Conservation (phyloP, 2,329 filamentous ascomycete genomes). For the Blumeriella jaapii region DNA sequence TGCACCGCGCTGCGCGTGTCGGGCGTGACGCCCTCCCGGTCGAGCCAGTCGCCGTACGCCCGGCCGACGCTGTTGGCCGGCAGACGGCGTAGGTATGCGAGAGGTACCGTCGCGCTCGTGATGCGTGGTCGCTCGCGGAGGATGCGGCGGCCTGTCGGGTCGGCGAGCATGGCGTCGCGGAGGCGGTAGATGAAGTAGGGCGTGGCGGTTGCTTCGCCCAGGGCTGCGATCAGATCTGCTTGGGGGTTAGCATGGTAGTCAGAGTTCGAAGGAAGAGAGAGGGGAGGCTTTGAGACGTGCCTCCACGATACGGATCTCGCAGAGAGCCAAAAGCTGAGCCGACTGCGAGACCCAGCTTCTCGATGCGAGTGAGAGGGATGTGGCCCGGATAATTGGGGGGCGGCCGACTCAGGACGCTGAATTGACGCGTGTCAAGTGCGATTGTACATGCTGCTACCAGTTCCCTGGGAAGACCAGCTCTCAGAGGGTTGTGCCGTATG, state of each 20-base stretch:
- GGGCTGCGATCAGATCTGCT: conserved; percentile 78
- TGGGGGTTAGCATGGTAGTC: not conserved
- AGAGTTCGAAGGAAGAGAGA: not conserved
- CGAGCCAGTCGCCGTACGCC: conserved; percentile 82
- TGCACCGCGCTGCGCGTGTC: conserved; percentile 75
- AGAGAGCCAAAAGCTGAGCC: conserved; percentile 53
- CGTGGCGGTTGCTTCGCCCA: conserved; percentile 89
- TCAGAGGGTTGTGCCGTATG: conserved; percentile 12
- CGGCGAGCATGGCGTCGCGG: conserved; percentile 78
- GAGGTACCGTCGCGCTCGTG: conserved; percentile 56
- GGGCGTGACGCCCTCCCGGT: conserved; percentile 83
- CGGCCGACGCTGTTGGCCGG: conserved; percentile 66
- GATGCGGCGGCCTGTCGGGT: conserved; percentile 78
- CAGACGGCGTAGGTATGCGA: conserved; percentile 57
- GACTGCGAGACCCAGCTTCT: conserved; percentile 60
- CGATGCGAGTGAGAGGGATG: conserved; percentile 70
- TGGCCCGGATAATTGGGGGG: conserved; percentile 45
- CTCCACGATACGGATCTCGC: conserved; percentile 68
- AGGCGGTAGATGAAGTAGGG: conserved; percentile 93
- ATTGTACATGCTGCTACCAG: conserved; percentile 19
- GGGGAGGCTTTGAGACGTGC: conserved; percentile 31
- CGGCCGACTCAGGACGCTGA: conserved; percentile 79
- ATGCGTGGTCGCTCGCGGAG: conserved; percentile 83
- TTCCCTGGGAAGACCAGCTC: conserved; percentile 17
- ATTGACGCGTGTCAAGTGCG: conserved; percentile 33